A percentile compares a stretch with the other conserved stretches of the same genome.
Conservation (phyloP, 768 basidiomycete species). For the Sporobolomyces roseus region DNA sequence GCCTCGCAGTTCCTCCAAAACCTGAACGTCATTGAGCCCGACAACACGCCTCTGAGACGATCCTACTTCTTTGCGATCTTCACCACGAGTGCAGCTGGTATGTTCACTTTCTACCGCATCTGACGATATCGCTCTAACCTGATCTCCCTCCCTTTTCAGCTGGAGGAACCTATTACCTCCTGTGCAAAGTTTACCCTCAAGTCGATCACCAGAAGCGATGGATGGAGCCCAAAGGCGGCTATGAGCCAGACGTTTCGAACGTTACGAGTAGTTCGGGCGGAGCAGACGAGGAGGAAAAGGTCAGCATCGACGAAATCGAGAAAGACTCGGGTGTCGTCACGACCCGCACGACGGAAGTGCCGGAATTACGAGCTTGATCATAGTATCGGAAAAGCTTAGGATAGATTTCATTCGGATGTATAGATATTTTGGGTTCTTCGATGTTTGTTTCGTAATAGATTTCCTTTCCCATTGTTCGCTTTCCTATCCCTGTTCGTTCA, state of each 20-base stretch:
- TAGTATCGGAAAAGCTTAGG: no score
- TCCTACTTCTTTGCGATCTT: conserved; percentile 31
- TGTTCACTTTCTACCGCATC: not conserved
- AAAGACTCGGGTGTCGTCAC: conserved; percentile 8
- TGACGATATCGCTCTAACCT: not conserved
- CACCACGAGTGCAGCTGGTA: conserved; percentile 5
- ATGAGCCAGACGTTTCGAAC: conserved; percentile 3
- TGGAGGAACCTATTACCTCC: conserved; percentile 7
- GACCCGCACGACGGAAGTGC: not conserved
- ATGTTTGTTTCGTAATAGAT: no score
- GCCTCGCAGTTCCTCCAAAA: conserved; percentile 18
- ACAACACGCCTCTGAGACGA: not conserved
- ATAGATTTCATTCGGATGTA: no score
- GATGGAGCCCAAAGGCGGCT: conserved; percentile 22
- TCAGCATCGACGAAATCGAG: conserved; percentile 10
- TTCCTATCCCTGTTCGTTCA: no score
- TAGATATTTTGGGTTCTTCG: no score
- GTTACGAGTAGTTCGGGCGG: no score
- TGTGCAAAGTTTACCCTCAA: conserved; percentile 8
- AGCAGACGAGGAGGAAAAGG: not conserved
- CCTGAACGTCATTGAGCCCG: conserved; percentile 4
- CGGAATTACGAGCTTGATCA: not conserved
- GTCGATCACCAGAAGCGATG: not conserved
- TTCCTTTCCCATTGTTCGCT: no score
- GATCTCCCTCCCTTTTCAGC: not conserved